Conservation (phyloP, 2,329 filamentous ascomycete genomes). For the Hypomyces perniciosus region DNA sequence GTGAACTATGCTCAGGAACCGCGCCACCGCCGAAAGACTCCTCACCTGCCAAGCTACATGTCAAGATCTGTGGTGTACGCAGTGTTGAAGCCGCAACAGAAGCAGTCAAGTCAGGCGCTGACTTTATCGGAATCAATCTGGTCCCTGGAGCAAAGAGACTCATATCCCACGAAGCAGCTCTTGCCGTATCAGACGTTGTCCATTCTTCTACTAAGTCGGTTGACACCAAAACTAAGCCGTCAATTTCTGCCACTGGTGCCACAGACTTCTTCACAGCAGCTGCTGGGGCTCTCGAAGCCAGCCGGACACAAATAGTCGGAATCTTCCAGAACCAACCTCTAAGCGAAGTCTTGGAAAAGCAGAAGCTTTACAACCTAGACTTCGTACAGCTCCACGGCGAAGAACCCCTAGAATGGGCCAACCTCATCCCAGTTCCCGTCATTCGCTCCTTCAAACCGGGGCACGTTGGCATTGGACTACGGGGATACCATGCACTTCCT, state of each 20-base stretch:
- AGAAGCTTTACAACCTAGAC: slow-evolving; percentile 71
- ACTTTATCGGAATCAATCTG: slow-evolving; percentile 88
- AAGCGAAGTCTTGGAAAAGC: slow-evolving; percentile 71
- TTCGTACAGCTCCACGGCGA: slow-evolving; percentile 88
- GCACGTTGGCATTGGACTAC: slow-evolving; percentile 62
- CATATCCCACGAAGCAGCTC: slow-evolving; percentile 70
- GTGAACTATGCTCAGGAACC: slow-evolving; percentile 65
- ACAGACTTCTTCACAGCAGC: slow-evolving; percentile 67
- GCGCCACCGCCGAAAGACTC: slow-evolving; percentile 28
- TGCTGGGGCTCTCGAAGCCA: slow-evolving; percentile 41
- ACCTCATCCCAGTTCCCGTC: slow-evolving; percentile 84
- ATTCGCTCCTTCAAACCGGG: slow-evolving; percentile 77
- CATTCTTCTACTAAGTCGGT: slow-evolving; percentile 56
- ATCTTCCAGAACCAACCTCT: slow-evolving; percentile 92
- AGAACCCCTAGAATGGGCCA: slow-evolving; percentile 89
- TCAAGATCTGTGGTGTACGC: slow-evolving; percentile 94
- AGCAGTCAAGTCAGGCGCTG: slow-evolving; percentile 80
- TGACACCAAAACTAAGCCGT: slow-evolving; percentile 26
- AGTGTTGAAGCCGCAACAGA: slow-evolving; percentile 71
- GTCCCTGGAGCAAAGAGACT: slow-evolving; percentile 75
- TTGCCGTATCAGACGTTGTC: slow-evolving; percentile 73
- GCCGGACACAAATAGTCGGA: slow-evolving; percentile 74
- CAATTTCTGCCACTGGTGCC: slow-evolving; percentile 28
- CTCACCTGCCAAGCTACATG: slow-evolving; percentile 49
- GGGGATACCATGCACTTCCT: slow-evolving; percentile 78